Conservation (phyloP, 495 filamentous ascomycete species). For the Podospora bellae-mahoneyi region DNA sequence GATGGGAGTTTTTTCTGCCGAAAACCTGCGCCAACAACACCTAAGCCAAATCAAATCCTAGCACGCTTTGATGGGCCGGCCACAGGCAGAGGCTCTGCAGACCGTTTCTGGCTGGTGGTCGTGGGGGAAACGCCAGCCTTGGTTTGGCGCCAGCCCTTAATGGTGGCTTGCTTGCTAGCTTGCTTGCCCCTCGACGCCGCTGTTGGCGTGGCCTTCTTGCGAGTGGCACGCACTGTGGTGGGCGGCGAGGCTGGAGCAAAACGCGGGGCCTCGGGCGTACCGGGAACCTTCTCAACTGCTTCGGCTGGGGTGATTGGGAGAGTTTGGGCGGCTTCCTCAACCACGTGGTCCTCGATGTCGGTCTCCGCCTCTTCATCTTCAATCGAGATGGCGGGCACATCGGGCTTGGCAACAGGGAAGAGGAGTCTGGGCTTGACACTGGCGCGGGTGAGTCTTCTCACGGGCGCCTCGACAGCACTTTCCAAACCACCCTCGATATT, state of each 20-base stretch:
- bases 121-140: conserved; percentile 43
- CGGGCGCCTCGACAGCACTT: conserved; percentile 45
- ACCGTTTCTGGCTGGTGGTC: conserved; percentile 43
- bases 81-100: conserved; percentile 37
- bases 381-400: conserved; percentile 49
- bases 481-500: conserved; percentile 46
- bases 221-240: conserved; percentile 51
- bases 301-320: conserved; percentile 36
- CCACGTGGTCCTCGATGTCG: conserved; percentile 51
- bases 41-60: conserved; percentile 30
- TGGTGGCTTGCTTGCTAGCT: neutral
- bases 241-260: conserved; percentile 56
- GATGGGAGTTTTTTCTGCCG: neutral
- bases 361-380: conserved; percentile 54
- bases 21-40: neutral
- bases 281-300: conserved; percentile 28
- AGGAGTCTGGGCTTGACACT: conserved; percentile 81
- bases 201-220: conserved; percentile 30
- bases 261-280: conserved; percentile 50
- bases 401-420: conserved; percentile 59
- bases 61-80: conserved; percentile 35
- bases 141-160: conserved; percentile 56
- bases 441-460: conserved; percentile 60
- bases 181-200: neutral
- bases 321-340: conserved; percentile 48